phyloP scores from a whole-genome alignment of 306 rosid genomes.

The Pachyrhizus erosus region DNA sequence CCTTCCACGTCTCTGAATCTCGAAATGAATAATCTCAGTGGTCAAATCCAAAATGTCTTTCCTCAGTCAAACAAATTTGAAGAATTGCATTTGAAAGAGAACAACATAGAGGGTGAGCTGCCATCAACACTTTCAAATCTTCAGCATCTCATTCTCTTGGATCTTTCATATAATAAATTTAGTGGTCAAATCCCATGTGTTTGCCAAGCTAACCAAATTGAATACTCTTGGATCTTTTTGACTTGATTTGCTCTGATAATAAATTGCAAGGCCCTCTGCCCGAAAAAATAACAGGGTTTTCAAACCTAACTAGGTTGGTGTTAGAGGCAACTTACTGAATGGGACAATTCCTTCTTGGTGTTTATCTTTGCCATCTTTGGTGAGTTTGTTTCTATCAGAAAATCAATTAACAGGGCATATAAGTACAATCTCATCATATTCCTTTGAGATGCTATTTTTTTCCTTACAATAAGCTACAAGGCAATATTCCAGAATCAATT shows the following conservation, averaged over 20 bases:
- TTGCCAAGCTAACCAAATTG: too few relatives aligned
- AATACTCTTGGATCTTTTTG: too few relatives aligned
- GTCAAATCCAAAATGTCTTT: not conserved
- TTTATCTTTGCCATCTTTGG: not conserved
- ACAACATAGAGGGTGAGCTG: not conserved
- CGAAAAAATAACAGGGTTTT: not conserved
- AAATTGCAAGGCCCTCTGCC: conserved; percentile 4
- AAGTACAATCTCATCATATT: not conserved
- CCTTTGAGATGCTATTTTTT: not conserved
- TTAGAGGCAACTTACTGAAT: not conserved
- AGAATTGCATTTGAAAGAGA: not conserved
- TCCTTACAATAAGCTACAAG: not conserved
- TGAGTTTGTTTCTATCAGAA: not conserved
- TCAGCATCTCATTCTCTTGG: not conserved
- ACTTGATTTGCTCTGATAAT: not conserved
- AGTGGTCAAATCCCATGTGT: not conserved
- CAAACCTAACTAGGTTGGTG: not conserved
- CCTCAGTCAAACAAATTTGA: not conserved
- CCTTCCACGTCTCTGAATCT: not conserved
- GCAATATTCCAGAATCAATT: not conserved
- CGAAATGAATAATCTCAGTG: rapidly evolving
- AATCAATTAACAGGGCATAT: conserved; percentile 17
- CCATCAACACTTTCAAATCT: conserved; percentile 24
- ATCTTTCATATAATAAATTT: not conserved
- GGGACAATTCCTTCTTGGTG: conserved; percentile 36